Base-by-base conservation (phyloP, 2,329 filamentous ascomycete genomes). In the Ophiocordyceps australis region DNA sequence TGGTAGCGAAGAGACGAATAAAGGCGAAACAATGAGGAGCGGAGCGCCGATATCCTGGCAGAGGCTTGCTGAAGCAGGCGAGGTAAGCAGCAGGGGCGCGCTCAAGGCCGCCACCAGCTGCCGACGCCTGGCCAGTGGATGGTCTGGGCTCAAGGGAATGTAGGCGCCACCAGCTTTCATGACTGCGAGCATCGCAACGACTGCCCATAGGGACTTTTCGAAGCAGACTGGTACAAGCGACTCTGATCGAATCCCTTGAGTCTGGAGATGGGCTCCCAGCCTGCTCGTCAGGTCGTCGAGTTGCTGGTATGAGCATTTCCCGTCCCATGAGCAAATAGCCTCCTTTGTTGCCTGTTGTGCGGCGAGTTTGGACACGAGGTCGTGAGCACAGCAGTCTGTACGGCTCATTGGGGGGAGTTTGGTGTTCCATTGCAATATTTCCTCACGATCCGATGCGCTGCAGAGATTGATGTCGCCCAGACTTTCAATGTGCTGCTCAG, bases 1-100 rank as follows among this genome's bases (percentile, higher is more conserved):
- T n/a, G n/a, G n/a, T n/a, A n/a, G n/a, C n/a, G n/a, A n/a, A n/a
- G n/a, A n/a, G n/a, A n/a, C n/a, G n/a, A n/a, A n/a, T n/a, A n/a
- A n/a, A n/a, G n/a, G n/a, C n/a, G n/a, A n/a, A n/a, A n/a, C n/a
- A n/a, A n/a, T n/a, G n/a, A n/a, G n/a, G n/a, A 15, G 65, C 47
- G 2, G 58, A 51, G 1, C 56, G 54, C 28, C 61, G 60, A 14
- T 67, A 60, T 3, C 68, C 66, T 0, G 65, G 68, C 4, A 73
- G 47, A 0, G 65, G 71, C 46, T 68, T 62, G 9, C 65, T 66
- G 31, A 71, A 70, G 10, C 71, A 50, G 7, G 71, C 50, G 30
- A 72, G 65, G 14, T 50, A 39, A 16, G 52, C 57, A 9, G 55
- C 57, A 21, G 57, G 58, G 38, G 71, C 69, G 19, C 56, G 49